phyloP scores from a whole-genome alignment of 2,329 filamentous ascomycete species.

The Penicillium sp. region DNA sequence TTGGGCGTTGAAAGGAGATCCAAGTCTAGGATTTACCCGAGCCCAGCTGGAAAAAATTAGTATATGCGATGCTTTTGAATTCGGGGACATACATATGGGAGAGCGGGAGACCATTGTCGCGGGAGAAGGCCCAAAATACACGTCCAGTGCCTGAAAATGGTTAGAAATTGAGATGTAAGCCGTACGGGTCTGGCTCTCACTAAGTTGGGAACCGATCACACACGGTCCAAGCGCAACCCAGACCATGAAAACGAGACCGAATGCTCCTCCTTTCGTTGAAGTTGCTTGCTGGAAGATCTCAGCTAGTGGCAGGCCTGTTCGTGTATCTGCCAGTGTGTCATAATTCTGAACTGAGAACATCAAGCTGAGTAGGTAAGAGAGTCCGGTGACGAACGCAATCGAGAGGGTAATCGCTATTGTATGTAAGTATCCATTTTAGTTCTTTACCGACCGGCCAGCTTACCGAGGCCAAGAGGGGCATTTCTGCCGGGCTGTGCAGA shows the following conservation, averaged over 20 bases:
- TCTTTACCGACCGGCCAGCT: background rate
- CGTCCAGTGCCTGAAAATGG: slow-evolving; percentile 48
- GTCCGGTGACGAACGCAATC: slow-evolving; percentile 52
- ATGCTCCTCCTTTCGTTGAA: slow-evolving; percentile 50
- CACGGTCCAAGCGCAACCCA: slow-evolving; percentile 36
- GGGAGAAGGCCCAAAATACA: slow-evolving; percentile 60
- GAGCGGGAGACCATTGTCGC: slow-evolving; percentile 49
- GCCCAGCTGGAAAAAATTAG: slow-evolving; percentile 37
- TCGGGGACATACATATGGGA: slow-evolving; percentile 23
- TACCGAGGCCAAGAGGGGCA: slow-evolving; percentile 33
- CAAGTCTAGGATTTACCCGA: slow-evolving; percentile 44
- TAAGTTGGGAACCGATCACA: slow-evolving; percentile 35
- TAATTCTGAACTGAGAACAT: slow-evolving; percentile 56
- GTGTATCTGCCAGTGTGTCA: slow-evolving; percentile 38
- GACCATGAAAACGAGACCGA: slow-evolving; percentile 49
- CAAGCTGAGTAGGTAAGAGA: slow-evolving; percentile 52
- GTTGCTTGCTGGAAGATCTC: slow-evolving; percentile 64
- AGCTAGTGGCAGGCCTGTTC: slow-evolving; percentile 59
- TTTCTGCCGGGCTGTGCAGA: slow-evolving; percentile 29
- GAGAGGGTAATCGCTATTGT: slow-evolving; percentile 43
- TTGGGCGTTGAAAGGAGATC: slow-evolving; percentile 57
- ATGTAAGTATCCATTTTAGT: slow-evolving; percentile 6
- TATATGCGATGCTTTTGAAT: background rate
- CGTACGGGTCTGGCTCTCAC: slow-evolving; percentile 7
- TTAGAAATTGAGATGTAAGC: background rate